A percentile compares a stretch with the other conserved stretches of the same genome.
These are phyloP conservation scores for Aspergillus sp. DNA, from an alignment of 2,329 filamentous ascomycete genomes.

Conservation along the genomic window DNA sequence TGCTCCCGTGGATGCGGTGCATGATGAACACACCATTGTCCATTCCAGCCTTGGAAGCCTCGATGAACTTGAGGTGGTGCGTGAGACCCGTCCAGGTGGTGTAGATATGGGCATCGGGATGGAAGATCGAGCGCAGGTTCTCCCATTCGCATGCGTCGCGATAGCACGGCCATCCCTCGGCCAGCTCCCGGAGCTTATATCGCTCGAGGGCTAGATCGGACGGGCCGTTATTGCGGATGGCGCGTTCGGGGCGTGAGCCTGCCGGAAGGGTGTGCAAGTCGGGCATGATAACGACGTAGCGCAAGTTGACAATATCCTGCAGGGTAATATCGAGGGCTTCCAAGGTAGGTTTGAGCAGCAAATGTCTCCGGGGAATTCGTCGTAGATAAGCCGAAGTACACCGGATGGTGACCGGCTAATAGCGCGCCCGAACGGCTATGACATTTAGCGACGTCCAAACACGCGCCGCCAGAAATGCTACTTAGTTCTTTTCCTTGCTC, in stretches of 20 bases:
- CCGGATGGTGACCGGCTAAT: no score
- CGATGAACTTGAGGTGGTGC: slow-evolving; percentile 46
- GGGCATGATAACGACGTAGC: slow-evolving; percentile 26
- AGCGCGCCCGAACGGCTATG: no score
- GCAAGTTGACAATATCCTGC: no score
- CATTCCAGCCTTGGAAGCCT: slow-evolving; percentile 52
- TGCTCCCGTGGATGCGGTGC: slow-evolving; percentile 51
- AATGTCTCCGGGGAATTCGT: no score
- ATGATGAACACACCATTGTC: slow-evolving; percentile 55
- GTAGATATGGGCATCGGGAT: slow-evolving; percentile 49
- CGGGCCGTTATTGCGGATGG: slow-evolving; percentile 50
- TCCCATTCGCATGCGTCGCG: slow-evolving; percentile 54
- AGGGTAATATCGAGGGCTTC: no score
- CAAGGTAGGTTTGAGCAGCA: no score
- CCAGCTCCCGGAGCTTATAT: slow-evolving; percentile 49
- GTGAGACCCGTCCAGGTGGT: slow-evolving; percentile 53
- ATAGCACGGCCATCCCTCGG: slow-evolving; percentile 52
- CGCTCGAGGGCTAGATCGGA: slow-evolving; percentile 44
- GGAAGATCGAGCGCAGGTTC: slow-evolving; percentile 52
- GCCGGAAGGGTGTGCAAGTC: slow-evolving; percentile 37
- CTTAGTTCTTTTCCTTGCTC: slow-evolving; percentile 12
- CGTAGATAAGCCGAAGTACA: no score
- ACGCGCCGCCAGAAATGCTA: not conserved
- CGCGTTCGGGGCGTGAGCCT: slow-evolving; percentile 36
- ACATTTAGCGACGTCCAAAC: no score